These are phyloP conservation scores for Zoysia japonica DNA, from an alignment of 176 grass and related monocot species.

Conservation along the genomic window DNA sequence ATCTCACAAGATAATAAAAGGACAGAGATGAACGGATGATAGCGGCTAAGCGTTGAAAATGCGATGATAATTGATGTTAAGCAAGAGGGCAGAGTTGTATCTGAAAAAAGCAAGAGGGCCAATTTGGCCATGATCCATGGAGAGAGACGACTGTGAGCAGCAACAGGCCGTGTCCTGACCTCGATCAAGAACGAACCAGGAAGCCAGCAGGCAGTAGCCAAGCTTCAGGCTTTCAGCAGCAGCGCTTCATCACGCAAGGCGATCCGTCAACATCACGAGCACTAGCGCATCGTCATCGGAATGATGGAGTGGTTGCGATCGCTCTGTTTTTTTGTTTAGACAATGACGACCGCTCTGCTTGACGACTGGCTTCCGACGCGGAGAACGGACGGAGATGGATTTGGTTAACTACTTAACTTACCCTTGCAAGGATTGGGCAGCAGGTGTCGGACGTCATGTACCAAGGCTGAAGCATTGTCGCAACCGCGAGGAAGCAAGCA, in stretches of 20 bases:
- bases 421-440: background rate
- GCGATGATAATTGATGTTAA: background rate
- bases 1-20: background rate
- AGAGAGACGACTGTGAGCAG: no score
- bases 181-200: background rate
- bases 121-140: no score
- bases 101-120: background rate
- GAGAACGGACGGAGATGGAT: background rate
- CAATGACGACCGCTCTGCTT: background rate
- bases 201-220: background rate
- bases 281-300: background rate
- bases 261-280: no score
- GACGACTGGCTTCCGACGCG: no score
- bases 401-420: background rate
- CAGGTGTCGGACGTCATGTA: background rate
- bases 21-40: background rate
- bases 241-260: background rate
- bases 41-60: background rate
- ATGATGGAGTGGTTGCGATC: background rate
- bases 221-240: background rate
- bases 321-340: no score
- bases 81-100: background rate
- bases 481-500: background rate
- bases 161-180: background rate
- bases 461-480: background rate